Evolutionary conservation across 1,139 yeast species (phyloP).

Genomic region (Casaregolazyma suthepensis): DNA sequence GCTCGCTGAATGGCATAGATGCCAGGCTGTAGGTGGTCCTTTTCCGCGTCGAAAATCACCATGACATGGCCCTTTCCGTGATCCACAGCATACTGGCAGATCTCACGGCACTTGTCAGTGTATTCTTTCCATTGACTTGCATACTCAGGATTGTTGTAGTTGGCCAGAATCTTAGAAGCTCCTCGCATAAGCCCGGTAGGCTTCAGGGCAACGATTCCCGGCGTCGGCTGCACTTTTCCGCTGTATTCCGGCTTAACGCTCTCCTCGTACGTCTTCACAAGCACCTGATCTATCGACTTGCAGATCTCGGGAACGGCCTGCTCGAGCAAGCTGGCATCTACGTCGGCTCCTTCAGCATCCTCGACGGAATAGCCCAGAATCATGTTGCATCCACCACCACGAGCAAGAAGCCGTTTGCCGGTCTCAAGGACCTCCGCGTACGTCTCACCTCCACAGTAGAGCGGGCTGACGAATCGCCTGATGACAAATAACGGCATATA

Average conservation of each 20-base stretch:
- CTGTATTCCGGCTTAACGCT: background rate
- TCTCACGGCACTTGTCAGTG: constrained; percentile 58
- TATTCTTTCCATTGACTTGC: constrained; percentile 52
- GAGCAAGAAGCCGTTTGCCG: constrained; percentile 55
- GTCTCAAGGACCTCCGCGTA: constrained; percentile 62
- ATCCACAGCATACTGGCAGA: constrained; percentile 57
- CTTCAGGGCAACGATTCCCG: constrained; percentile 63
- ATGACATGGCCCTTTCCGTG: constrained; percentile 78
- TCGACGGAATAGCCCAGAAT: constrained; percentile 92
- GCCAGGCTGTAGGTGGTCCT: constrained; percentile 79
- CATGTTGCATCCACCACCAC: constrained; percentile 80
- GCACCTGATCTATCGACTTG: constrained; percentile 59
- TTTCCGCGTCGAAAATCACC: constrained; percentile 90
- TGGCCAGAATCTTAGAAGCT: constrained; percentile 67
- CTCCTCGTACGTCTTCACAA: constrained; percentile 66
- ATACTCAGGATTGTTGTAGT: constrained; percentile 52
- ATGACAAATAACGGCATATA: constrained; percentile 61
- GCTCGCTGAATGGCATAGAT: constrained; percentile 87
- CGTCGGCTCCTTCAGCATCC: constrained; percentile 53
- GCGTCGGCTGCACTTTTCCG: constrained; percentile 44
- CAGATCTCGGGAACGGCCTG: constrained; percentile 59
- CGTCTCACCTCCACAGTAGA: constrained; percentile 89
- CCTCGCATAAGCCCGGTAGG: constrained; percentile 83
- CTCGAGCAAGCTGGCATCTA: constrained; percentile 38
- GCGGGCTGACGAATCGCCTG: constrained; percentile 67